Percentiles rank a stretch among this genome's conserved stretches.
These are phyloP conservation scores for Firmiana major DNA, from an alignment of 345 rosid genomes.

Conservation along the genomic window DNA sequence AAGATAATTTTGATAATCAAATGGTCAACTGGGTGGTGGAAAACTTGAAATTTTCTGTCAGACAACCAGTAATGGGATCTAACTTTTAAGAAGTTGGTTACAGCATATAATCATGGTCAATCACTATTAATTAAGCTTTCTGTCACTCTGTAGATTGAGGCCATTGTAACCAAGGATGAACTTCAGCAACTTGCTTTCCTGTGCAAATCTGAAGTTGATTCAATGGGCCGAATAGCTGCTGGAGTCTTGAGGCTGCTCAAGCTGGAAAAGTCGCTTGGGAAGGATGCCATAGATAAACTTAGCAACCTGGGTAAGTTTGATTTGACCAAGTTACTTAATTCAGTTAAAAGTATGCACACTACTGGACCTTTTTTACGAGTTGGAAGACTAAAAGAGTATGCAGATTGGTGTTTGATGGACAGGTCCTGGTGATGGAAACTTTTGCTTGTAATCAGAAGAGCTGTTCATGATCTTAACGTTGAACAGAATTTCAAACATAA, in stretches of 20 bases:
- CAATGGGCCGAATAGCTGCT: slow-evolving; percentile 89
- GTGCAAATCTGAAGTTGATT: slow-evolving; percentile 87
- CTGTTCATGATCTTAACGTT: no score
- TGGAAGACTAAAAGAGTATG: no score
- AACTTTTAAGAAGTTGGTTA: slow-evolving; percentile 8
- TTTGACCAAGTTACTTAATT: not conserved
- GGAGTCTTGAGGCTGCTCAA: slow-evolving; percentile 79
- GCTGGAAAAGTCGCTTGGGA: slow-evolving; percentile 79
- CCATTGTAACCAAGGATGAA: slow-evolving; percentile 82
- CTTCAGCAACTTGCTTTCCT: slow-evolving; percentile 69
- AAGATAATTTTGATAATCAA: slow-evolving; percentile 49
- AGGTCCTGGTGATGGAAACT: no score
- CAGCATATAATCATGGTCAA: slow-evolving; percentile 6
- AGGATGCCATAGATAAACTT: slow-evolving; percentile 71
- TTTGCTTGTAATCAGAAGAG: no score
- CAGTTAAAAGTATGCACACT: not conserved
- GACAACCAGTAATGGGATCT: slow-evolving; percentile 68
- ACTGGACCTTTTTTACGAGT: not conserved
- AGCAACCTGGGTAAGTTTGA: slow-evolving; percentile 76
- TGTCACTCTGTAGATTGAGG: slow-evolving; percentile 60
- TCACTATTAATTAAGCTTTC: slow-evolving; percentile 5
- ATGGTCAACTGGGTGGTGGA: slow-evolving; percentile 72
- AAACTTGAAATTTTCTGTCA: slow-evolving; percentile 80
- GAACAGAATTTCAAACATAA: not conserved
- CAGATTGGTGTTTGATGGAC: no score